Base-by-base conservation (phyloP, 257 asterid species). In the Penstemon newberryi region DNA sequence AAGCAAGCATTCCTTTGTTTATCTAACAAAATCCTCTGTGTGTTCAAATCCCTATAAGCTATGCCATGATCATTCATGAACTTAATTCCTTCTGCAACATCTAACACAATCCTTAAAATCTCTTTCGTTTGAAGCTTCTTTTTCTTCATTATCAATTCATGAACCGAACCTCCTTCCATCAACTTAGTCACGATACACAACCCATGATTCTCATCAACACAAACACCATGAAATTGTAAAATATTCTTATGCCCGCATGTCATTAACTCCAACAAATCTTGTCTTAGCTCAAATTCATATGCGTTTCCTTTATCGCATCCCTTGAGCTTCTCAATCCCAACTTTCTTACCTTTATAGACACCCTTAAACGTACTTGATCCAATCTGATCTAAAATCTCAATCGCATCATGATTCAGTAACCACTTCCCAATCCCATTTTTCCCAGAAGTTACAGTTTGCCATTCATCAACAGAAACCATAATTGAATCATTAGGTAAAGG, bases 291-390 rank as follows among this genome's bases (percentile, higher is more conserved):
- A 69, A 94, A 91, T 60, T 91, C 96, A 25, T 86, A 94, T 9
- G 96, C 85, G 75, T 81, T 87, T 62, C 99, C 99, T 70, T 91
- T 91, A 67, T 93, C 99, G 79, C 99, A 94, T 53, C 97, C 97
- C 73, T 82, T 88, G 74, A 94, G 89, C 87, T 89, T 94, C 84
- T 94, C 96, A 59, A 94, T 73, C 69, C 87, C 83, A 38, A 89
- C 96, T 51, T 73, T 89, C 66, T 80, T 91, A 11, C 99, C 97
- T 81, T 75, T 91, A 43, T 83, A 87, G 47, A 73, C 77, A 45
- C 97, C 99, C 74, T 89, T 94, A 65, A 84, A 94, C 39, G 95
- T 79, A 71, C 71, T 82, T 6, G 85, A 80, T n/a, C 97, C 95
- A 41, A 80, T 77, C 68, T 90, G 96, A 79, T 89, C 96, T 25